Conservation (phyloP, 257 asterid genomes). For the Solanum sitiens region DNA sequence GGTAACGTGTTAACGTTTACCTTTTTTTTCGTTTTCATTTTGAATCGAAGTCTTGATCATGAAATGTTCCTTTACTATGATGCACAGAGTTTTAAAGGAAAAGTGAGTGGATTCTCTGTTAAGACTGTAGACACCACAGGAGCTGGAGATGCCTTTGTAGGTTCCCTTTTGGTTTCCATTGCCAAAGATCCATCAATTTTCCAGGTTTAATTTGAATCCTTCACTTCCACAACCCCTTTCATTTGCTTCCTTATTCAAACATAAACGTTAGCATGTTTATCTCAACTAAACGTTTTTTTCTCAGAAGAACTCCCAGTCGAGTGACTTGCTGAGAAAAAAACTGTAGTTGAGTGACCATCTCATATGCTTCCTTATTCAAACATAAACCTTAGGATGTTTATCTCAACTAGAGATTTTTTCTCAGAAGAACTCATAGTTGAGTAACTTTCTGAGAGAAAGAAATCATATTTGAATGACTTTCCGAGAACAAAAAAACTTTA, state of each 20-base stretch:
- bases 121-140: constrained; percentile 44
- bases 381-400: too few species aligned
- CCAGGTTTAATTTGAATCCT: constrained; percentile 2
- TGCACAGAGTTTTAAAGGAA: constrained; percentile 18
- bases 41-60: background rate
- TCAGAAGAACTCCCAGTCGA: too few species aligned
- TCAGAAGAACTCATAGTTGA: too few species aligned
- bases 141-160: constrained; percentile 45
- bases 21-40: background rate
- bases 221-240: background rate
- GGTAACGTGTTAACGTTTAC: background rate
- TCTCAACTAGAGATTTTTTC: too few species aligned
- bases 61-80: background rate
- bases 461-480: too few species aligned
- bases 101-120: constrained; percentile 20
- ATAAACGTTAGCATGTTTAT: too few species aligned
- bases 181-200: constrained; percentile 17
- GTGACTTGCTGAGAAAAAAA: too few species aligned
- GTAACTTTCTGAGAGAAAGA: too few species aligned
- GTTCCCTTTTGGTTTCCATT: constrained; percentile 25
- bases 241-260: background rate
- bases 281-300: background rate
- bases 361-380: too few species aligned
- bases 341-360: too few species aligned
- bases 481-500: too few species aligned